Evolutionary conservation across 306 rosid genomes (phyloP), one percentile per base, ranked within the genome.

Genomic region (Pterocarpus santalinus): DNA sequence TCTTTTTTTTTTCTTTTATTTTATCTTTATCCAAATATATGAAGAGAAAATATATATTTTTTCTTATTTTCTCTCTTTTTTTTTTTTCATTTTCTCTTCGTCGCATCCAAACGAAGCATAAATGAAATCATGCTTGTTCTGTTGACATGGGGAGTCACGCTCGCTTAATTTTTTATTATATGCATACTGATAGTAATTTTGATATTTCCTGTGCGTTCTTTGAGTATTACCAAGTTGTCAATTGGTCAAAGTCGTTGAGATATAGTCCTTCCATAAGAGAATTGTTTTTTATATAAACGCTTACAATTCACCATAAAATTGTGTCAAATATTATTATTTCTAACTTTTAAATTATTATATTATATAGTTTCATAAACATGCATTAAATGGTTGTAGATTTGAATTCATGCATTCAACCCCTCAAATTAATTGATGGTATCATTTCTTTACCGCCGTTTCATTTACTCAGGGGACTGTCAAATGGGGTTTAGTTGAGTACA

Each of bases 371-470:
- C 3, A 32, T 70, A 14, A 70, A 5, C 63, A 8, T 8, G 78
- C 15, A 73, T 57, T 12, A 12, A 72, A 56, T 36, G 38, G 1
- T 8, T 28, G 47, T 60, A 16, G 13, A 72, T 56, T 38, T 16
- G 3, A 56, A 10, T 16, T 34, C 47, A 43, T 43, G 6, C 47
- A 53, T 1, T 34, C 5, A 28, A 55, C 16, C 65, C 76, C 16
- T 34, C 44, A 51, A 69, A 71, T 51, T 10, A 43, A 43, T 43
- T 71, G 38, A 53, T 41, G 34, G 9, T 52, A 52, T 72, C 65
- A 36, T 51, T 72, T 72, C 17, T 35, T 72, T 72, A 64, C 11
- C 16, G 34, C 10, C n/a, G 34, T 16, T 33, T 15, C 52, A 15
- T 34, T 71, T n/a, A 72, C 14, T 70, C 8, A 71, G 47, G 33